These are phyloP conservation scores for Trametes pubescens DNA, from an alignment of 1,284 basidiomycete genomes.

Conservation along the genomic window DNA sequence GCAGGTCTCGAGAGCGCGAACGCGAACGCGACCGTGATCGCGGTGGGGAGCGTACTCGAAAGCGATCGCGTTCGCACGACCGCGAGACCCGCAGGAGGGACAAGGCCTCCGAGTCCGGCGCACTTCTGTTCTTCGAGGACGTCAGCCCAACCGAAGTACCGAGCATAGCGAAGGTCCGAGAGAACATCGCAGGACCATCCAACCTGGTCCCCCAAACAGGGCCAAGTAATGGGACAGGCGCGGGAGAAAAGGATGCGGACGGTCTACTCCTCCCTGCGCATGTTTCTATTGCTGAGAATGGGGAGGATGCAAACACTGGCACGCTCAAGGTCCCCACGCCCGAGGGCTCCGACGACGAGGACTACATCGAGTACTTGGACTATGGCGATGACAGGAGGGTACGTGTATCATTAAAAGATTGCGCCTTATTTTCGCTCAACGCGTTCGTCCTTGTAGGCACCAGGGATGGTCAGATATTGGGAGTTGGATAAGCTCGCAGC, in stretches of 20 bases:
- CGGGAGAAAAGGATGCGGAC: slow-evolving; percentile 21
- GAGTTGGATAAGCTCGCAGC: slow-evolving; percentile 48
- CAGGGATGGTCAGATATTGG: slow-evolving; percentile 69
- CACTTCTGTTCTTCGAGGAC: slow-evolving; percentile 62
- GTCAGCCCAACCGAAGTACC: slow-evolving; percentile 47
- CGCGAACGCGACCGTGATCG: slow-evolving; percentile 18
- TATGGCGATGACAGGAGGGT: slow-evolving; percentile 69
- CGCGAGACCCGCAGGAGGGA: slow-evolving; percentile 22
- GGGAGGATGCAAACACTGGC: slow-evolving; percentile 47
- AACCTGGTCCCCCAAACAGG: neutral
- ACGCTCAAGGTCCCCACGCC: slow-evolving; percentile 53
- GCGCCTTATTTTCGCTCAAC: slow-evolving; percentile 12
- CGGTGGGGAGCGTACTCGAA: slow-evolving; percentile 18
- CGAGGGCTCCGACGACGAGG: slow-evolving; percentile 54
- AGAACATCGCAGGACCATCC: slow-evolving; percentile 17
- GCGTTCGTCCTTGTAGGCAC: slow-evolving; percentile 24
- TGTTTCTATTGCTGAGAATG: slow-evolving; percentile 60
- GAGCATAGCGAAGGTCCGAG: slow-evolving; percentile 15
- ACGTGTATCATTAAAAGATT: slow-evolving; percentile 26
- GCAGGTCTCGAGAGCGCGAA: slow-evolving; percentile 23
- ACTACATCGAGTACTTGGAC: slow-evolving; percentile 78
- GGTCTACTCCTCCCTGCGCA: slow-evolving; percentile 68
- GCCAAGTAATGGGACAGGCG: neutral
- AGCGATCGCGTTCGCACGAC: slow-evolving; percentile 31
- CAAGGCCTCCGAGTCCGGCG: slow-evolving; percentile 6